Base-by-base conservation (phyloP, 805 yeast genomes). In the Saccharomycopsis javanensis region DNA sequence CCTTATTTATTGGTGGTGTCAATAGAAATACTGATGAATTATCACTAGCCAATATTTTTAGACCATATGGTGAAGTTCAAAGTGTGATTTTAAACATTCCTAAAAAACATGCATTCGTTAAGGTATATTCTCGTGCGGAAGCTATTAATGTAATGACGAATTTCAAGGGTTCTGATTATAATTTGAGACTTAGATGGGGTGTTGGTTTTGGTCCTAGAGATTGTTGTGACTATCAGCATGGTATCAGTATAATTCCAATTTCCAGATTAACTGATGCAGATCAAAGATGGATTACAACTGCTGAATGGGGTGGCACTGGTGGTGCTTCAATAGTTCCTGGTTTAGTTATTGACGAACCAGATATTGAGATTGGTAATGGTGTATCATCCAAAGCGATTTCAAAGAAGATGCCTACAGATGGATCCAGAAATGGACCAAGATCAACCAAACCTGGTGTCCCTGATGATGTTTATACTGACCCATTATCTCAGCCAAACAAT, bases 141-240 rank as follows among this genome's bases (percentile, higher is more conserved):
- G 99, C 99, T 31, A 97, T 88, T 68, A 80, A 76, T 60, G 90
- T 90, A 13, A 78, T 89, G 58, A 75, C 79, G 45, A 79, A 82
- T 46, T 89, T 91, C 72, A 81, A 83, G 63, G 84, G 83, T 61
- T 85, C 86, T 45, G 70, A 79, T 8, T 74, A 81, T 63, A 68
- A 72, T 35, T 75, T 94, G 64, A 81, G 98, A 71, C 88, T 95
- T 4, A 80, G 97, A 68, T 94, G 99, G 99, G 99, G 98, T 63
- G 98, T 94, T 61, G 99, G 99, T 1, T 94, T 87, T 67, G 99
- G 99, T 4, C 99, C 99, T 56, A 82, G 99, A 74, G 98, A 94
- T 70, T 92, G 98, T 75, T 88, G 96, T 69, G 95, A 94, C 71
- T 94, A 94, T 71, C 91, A 85, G 67, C 85, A 85, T 58, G 99